Conservation (phyloP, 805 yeast genomes). For the Tetrapisispora arboricola region DNA sequence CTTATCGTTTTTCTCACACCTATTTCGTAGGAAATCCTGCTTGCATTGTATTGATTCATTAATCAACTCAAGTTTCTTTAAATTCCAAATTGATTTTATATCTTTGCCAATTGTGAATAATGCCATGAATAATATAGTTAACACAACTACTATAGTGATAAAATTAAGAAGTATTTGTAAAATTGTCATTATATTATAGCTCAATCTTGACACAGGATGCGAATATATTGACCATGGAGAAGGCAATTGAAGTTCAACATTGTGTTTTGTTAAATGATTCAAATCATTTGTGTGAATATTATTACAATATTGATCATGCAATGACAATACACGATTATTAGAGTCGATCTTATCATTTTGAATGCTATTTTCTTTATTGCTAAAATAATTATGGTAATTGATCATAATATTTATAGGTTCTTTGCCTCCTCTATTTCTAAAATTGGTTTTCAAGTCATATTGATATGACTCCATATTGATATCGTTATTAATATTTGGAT, state of each 20-base stretch:
- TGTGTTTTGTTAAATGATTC: too few species aligned
- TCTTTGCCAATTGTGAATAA: conserved; percentile 45
- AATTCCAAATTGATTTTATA: conserved; percentile 40
- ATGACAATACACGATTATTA: neutral
- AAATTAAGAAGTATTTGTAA: conserved; percentile 47
- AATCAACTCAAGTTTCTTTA: conserved; percentile 33
- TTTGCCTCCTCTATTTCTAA: conserved; percentile 10
- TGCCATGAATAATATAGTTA: conserved; percentile 35
- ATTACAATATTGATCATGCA: conserved; percentile 2
- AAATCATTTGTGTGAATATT: conserved; percentile 1
- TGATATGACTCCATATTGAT: too few species aligned
- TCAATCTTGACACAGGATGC: conserved; percentile 40
- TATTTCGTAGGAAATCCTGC: conserved; percentile 41
- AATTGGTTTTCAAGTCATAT: conserved; percentile 8
- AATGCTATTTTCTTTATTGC: conserved; percentile 1
- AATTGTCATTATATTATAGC: conserved; percentile 52
- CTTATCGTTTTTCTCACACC: conserved; percentile 41
- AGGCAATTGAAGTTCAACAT: conserved; percentile 30
- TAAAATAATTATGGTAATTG: conserved; percentile 21
- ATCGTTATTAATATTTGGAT: neutral
- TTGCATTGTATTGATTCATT: conserved; percentile 47
- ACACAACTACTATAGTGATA: conserved; percentile 35
- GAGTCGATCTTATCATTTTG: neutral
- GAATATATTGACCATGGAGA: conserved; percentile 49
- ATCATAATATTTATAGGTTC: conserved; percentile 21